Conservation (phyloP, 2,329 filamentous ascomycete species). For the Fusarium chaquense region DNA sequence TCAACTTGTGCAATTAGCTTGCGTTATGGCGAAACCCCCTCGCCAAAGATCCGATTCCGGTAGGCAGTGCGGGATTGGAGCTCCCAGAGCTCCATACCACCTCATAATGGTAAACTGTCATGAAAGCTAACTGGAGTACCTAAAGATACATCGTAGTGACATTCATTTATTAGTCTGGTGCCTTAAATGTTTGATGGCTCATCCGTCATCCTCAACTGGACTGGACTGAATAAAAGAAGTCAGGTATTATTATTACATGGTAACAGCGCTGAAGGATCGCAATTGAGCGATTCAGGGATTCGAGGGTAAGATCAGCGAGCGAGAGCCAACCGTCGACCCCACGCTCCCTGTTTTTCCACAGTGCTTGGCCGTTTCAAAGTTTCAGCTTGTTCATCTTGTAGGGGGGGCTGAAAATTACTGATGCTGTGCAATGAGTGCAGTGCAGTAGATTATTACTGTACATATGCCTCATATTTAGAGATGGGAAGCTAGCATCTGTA, state of each 20-base stretch:
- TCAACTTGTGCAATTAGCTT: conserved; percentile 37
- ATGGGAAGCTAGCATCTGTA: neutral
- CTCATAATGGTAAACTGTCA: neutral
- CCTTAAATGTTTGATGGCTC: neutral
- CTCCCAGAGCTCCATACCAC: conserved; percentile 6
- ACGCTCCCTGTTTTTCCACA: conserved; percentile 39
- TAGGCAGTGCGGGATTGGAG: conserved; percentile 29
- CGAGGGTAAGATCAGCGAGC: conserved; percentile 31
- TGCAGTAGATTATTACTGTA: neutral
- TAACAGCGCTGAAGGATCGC: conserved; percentile 16
- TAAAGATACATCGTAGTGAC: conserved; percentile 33
- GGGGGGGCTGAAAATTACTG: neutral
- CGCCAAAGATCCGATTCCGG: conserved; percentile 5
- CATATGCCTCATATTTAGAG: conserved; percentile 1
- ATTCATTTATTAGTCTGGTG: neutral
- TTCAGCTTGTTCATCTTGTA: conserved; percentile 4
- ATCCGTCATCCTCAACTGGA: conserved; percentile 2
- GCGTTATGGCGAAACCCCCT: conserved; percentile 34
- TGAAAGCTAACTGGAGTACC: conserved; percentile 16
- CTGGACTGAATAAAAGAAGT: conserved; percentile 13
- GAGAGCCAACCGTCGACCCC: conserved; percentile 48
- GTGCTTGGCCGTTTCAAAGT: conserved; percentile 39
- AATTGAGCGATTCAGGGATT: conserved; percentile 26
- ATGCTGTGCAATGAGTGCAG: neutral
- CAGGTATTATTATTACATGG: neutral